A percentile compares a stretch with the other conserved stretches of the same genome.
Conservation (phyloP, 2,329 filamentous ascomycete genomes). For the Diaporthe sp. region DNA sequence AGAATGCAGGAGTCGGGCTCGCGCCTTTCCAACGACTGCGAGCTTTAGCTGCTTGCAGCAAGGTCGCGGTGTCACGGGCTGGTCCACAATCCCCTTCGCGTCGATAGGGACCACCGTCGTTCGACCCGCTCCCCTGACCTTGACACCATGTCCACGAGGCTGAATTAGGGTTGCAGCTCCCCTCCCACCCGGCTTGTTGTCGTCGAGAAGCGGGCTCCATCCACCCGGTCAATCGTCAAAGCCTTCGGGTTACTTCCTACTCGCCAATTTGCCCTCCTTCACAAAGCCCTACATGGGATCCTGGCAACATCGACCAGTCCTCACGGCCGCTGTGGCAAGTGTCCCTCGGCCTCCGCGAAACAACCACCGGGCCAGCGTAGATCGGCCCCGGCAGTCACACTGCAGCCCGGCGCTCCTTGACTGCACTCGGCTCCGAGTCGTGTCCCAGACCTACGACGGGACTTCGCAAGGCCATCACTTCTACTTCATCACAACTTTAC, state of each 20-base stretch:
- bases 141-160: conserved; percentile 21
- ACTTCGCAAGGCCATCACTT: not conserved
- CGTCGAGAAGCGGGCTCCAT: conserved; percentile 2
- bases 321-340: not conserved
- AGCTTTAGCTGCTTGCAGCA: not conserved
- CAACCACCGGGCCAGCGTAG: not conserved
- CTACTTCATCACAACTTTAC: not conserved
- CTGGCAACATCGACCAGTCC: not conserved
- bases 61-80: conserved; percentile 24
- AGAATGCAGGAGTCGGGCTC: conserved; percentile 5
- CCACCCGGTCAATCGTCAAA: not conserved
- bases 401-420: not conserved
- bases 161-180: conserved; percentile 30
- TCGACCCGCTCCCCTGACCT: conserved; percentile 6
- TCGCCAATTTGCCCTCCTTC: not conserved
- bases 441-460: not conserved
- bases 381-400: not conserved
- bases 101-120: not conserved
- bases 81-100: conserved; percentile 1
- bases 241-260: conserved; percentile 21
- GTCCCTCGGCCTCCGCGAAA: not conserved
- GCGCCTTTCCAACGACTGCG: conserved; percentile 19
- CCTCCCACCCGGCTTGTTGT: conserved; percentile 1
- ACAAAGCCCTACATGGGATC: not conserved
- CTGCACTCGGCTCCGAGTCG: not conserved